Conservation (phyloP, 148 eudicot species). For the Polygonum aviculare region DNA sequence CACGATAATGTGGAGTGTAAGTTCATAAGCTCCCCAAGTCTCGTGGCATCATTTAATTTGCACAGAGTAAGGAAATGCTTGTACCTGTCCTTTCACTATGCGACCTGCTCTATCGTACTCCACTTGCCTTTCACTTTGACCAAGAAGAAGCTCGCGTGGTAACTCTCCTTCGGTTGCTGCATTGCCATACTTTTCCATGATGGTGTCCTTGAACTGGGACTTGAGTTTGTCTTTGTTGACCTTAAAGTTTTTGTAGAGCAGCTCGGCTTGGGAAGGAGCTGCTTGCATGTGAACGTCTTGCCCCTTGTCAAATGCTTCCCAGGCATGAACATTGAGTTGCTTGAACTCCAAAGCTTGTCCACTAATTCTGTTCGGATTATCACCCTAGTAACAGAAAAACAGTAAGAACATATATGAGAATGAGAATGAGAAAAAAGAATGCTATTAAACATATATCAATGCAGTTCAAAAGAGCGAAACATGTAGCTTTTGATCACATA, state of each 20-base stretch:
- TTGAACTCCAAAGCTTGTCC: slow-evolving; percentile 95
- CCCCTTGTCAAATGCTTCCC: slow-evolving; percentile 93
- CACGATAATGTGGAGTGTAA: neutral
- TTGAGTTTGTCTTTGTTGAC: slow-evolving; percentile 72
- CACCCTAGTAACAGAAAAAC: slow-evolving; percentile 39
- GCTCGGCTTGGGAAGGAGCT: slow-evolving; percentile 95
- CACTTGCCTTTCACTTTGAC: slow-evolving; percentile 86
- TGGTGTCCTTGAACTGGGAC: slow-evolving; percentile 57
- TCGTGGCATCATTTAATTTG: neutral
- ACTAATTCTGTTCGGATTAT: slow-evolving; percentile 75
- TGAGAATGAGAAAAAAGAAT: slow-evolving; percentile 1
- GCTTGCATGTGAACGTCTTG: slow-evolving; percentile 96
- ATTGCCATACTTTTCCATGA: slow-evolving; percentile 90
- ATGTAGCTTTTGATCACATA: slow-evolving; percentile 22
- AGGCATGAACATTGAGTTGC: slow-evolving; percentile 78
- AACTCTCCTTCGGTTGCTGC: slow-evolving; percentile 73
- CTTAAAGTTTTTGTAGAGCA: slow-evolving; percentile 67
- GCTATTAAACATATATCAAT: slow-evolving; percentile 33
- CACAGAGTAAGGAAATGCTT: neutral
- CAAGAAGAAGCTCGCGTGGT: slow-evolving; percentile 76
- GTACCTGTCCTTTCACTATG: slow-evolving; percentile 72
- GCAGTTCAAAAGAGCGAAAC: neutral
- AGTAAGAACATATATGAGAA: neutral
- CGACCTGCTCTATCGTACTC: slow-evolving; percentile 94
- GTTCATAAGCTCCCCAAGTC: neutral